These are phyloP conservation scores for Megacollybia marginata DNA, from an alignment of 768 basidiomycete genomes.

Conservation along the genomic window DNA sequence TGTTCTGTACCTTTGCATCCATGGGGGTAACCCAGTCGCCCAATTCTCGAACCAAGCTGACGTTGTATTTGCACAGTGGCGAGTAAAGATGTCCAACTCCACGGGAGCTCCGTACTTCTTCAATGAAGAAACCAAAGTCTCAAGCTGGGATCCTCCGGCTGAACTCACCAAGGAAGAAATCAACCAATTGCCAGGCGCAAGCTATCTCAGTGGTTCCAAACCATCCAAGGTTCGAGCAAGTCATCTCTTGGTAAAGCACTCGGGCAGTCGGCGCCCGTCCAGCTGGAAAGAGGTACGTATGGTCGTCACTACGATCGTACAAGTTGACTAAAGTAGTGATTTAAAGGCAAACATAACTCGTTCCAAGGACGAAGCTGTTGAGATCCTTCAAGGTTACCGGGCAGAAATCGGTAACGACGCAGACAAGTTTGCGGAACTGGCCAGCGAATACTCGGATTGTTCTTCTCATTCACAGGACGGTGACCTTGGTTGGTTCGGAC, in stretches of 20 bases:
- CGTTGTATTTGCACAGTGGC: conserved; percentile 43
- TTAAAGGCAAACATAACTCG: conserved; percentile 72
- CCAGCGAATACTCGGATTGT: conserved; percentile 78
- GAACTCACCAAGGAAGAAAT: conserved; percentile 58
- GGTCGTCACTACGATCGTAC: conserved; percentile 1
- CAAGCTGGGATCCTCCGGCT: conserved; percentile 73
- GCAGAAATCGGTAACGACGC: conserved; percentile 37
- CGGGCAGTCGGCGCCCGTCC: conserved; percentile 65
- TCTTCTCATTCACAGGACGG: conserved; percentile 77
- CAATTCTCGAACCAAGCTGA: neutral
- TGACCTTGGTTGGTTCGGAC: conserved; percentile 83
- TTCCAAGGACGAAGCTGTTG: conserved; percentile 82
- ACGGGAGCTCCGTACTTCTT: conserved; percentile 82
- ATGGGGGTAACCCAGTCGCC: neutral
- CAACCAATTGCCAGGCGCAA: conserved; percentile 58
- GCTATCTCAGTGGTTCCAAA: conserved; percentile 32
- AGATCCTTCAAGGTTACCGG: conserved; percentile 63
- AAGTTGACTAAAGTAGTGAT: neutral
- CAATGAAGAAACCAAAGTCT: conserved; percentile 62
- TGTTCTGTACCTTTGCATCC: no score
- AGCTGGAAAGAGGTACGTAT: conserved; percentile 77
- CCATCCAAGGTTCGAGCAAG: conserved; percentile 78
- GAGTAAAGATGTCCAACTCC: conserved; percentile 81
- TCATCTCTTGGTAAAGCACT: conserved; percentile 92
- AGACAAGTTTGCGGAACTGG: conserved; percentile 71